These are phyloP conservation scores for Tuber magnatum DNA, from an alignment of 495 filamentous ascomycete species.

Conservation along the genomic window DNA sequence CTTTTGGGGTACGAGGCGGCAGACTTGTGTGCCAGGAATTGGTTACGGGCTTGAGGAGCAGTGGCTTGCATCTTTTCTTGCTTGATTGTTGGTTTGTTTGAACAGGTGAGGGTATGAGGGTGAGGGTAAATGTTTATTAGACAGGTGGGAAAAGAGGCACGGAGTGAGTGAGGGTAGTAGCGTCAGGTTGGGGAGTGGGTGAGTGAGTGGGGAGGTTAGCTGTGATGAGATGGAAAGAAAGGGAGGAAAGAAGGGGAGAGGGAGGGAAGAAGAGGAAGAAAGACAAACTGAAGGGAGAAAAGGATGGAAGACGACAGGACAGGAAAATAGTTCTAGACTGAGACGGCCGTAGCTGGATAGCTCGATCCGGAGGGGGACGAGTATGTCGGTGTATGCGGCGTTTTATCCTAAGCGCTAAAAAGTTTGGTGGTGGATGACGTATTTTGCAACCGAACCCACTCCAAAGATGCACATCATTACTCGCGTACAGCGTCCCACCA, in stretches of 20 bases:
- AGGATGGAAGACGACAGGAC: constrained; percentile 12
- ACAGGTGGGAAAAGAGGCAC: background rate
- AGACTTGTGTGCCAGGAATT: constrained; percentile 32
- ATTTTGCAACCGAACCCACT: too few relatives aligned
- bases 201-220: constrained; percentile 3
- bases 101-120: background rate
- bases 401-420: too few relatives aligned
- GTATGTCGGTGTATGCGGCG: background rate
- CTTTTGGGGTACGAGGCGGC: constrained; percentile 25
- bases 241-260: constrained; percentile 17
- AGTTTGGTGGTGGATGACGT: too few relatives aligned
- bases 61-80: background rate
- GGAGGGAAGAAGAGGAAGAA: constrained; percentile 7
- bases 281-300: constrained; percentile 20
- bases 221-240: constrained; percentile 4
- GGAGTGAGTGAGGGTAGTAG: background rate
- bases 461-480: too few relatives aligned
- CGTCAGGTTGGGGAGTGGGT: background rate
- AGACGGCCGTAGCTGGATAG: constrained; percentile 8
- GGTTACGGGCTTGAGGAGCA: constrained; percentile 7
- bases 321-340: background rate
- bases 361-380: constrained; percentile 26
- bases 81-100: background rate
- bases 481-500: too few relatives aligned
- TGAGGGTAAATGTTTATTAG: background rate